phyloP scores from a whole-genome alignment of 1,284 basidiomycete species.

The Neolentinus lepideus region DNA sequence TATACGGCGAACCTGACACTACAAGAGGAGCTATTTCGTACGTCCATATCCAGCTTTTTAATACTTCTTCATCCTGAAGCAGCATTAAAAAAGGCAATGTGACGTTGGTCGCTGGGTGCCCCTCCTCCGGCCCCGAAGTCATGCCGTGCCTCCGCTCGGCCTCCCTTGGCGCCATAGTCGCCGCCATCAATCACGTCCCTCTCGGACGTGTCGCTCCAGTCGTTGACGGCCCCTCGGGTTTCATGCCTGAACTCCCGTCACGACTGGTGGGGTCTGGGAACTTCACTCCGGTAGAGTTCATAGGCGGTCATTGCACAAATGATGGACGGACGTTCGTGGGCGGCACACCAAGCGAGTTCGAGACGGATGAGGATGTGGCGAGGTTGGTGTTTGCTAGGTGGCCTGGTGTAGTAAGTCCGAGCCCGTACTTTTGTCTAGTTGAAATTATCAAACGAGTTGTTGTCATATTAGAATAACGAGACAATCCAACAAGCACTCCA shows the following conservation, averaged over 20 bases:
- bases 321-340: slow-evolving; percentile 34
- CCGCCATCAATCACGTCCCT: slow-evolving; percentile 28
- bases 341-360: slow-evolving; percentile 29
- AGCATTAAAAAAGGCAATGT: slow-evolving; percentile 17
- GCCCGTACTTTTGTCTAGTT: background rate
- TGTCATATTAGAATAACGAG: slow-evolving; percentile 32
- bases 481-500: slow-evolving; percentile 28
- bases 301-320: slow-evolving; percentile 37
- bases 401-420: slow-evolving; percentile 28
- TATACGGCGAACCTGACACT: slow-evolving; percentile 24
- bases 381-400: slow-evolving; percentile 29
- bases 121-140: slow-evolving; percentile 17
- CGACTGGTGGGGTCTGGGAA: slow-evolving; percentile 29
- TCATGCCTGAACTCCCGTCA: slow-evolving; percentile 36
- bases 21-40: slow-evolving; percentile 27
- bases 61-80: slow-evolving; percentile 23
- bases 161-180: slow-evolving; percentile 30
- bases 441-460: too few species aligned
- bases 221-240: slow-evolving; percentile 22
- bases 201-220: slow-evolving; percentile 26
- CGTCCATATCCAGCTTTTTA: slow-evolving; percentile 33
- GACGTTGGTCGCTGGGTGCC: slow-evolving; percentile 25
- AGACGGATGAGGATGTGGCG: slow-evolving; percentile 32
- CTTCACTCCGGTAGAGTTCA: slow-evolving; percentile 31
- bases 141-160: slow-evolving; percentile 33